Base-by-base conservation (phyloP, 1,139 yeast species). In the Kodamaea ohmeri region DNA sequence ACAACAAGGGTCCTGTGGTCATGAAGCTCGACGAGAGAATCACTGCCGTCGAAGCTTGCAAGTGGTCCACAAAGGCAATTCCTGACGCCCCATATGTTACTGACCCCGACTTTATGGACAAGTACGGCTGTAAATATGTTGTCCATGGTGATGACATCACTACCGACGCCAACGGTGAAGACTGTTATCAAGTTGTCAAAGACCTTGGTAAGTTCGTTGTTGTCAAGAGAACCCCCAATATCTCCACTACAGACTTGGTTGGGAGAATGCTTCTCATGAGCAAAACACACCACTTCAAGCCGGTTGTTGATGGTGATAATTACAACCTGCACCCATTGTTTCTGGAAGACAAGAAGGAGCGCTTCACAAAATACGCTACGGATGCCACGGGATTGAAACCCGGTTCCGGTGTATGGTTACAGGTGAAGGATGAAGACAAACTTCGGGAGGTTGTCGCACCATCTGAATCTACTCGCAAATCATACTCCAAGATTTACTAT, bases 101-200 rank as follows among this genome's bases (percentile, higher is more conserved):
- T 0, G 87, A 83, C 49, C 94, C 96, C 0, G 66, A 63, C 34
- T 82, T 86, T 44, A 78, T 90, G 89, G 88, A 84, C 51, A 50
- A 67, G 26, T 78, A 77, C 55, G 80, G 77, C 6, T 92, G 98
- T 63, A 65, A 77, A 51, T 92, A 82, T 56, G 98, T 92, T 14
- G 96, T 92, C 9, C 98, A 92, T 58, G 98, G 98, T 4, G 98
- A 92, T 60, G 98, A 92, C 56, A 89, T 92, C 50, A 92, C 97
- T 20, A 85, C 96, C 1, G 97, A 92, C 60, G 96, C 96, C 21
- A 75, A 88, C 53, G 98, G 98, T 0, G 80, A 87, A 41, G 98
- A 92, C 61, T 87, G 97, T 53, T 92, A 92, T 62, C 84, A 83
- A 46, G 71, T 61, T 17, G 88, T 90, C 45, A 90, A 90, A 59